Base-by-base conservation (phyloP, 495 filamentous ascomycete genomes). In the Acidomyces sp. region DNA sequence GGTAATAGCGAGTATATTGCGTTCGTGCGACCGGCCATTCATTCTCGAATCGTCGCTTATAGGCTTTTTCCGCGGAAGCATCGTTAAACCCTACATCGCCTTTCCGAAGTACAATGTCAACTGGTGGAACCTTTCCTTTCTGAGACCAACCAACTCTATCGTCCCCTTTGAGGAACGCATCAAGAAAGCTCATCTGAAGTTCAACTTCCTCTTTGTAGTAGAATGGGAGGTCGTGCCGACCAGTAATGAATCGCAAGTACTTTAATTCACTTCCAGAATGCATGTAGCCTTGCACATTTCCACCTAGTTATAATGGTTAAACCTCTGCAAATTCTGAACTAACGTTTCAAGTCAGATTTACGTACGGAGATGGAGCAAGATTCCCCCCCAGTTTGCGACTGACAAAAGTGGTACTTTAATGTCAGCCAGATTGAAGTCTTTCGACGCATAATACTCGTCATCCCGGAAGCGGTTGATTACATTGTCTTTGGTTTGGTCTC, bases 161-260 rank as follows among this genome's bases (percentile, higher is more conserved):
- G 0, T 78, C 62, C 5, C 65, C 72, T 48, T 76, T 78, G 19
- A 82, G 65, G 51, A 81, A 82, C 0, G 77, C 78, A 43, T 77
- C 69, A 2, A 81, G 60, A 47, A 82, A 81, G 42, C 68, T 73
- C 23, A 62, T 64, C 51, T 82, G 77, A 0, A 82, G 20, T 42
- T 77, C 69, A 2, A 77, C 76, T 39, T 78, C 70, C 27, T 78
- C 71, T 2, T 64, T 46, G 45, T 78, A 80, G 57, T 80, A 82
- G 58, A 82, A 81, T 0, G 78, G 78, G 5, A 82, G 62, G 48
- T 82, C 77, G 47, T 82, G 78, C 0, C 78, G 67, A 9, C 77
- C 78, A 0, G 70, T 74, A 46, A 82, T 75, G 52, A 80, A 75
- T 7, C 76, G 67, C 3, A 80, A 58, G 44, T 75, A 80, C 53